Base-by-base conservation (phyloP, 23 red algal genomes). In the Gracilaria vermiculophylla region DNA sequence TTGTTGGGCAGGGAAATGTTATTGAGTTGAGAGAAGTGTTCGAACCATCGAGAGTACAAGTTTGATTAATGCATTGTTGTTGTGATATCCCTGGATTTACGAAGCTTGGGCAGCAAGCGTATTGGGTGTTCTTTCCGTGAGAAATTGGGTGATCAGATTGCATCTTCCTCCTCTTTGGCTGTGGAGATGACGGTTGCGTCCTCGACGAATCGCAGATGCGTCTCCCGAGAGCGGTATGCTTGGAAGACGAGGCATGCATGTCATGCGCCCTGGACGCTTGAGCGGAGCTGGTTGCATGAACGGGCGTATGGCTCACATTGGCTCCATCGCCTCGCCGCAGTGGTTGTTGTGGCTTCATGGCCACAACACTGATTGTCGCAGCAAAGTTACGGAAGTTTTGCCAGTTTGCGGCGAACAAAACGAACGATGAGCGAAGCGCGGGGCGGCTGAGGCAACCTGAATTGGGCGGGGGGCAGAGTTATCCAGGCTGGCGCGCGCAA, bases 141-240 rank as follows among this genome's bases (percentile, higher is more conserved):
- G 58, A 64, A 35, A 64, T 28, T 14, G 58, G 7, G 17, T 64
- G 58, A 64, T 35, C 28, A 15, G 29, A 64, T 35, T 64, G 67
- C 37, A 48, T 73, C 40, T 73, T 73, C 33, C 67, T 73, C 40
- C 42, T 73, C 40, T 73, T 73, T 32, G 67, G 40, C 36, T 28
- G 5, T 7, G 36, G 20, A 48, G 20, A 45, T 12, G 31, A 23
- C 3, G 4, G 40, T 15, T 73, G 28, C 10, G 32, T 7, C 3
- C 0, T 47, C 40, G 67, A 47, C 32, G 36, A 73, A 20, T 73
- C 67, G 42, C 67, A 29, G 21, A 14, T 73, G 67, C 39, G 39
- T 73, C 19, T 47, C 1, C 39, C 67, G 24, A 73, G 67, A 64
- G 24, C 3, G 9, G 58, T 32, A 28, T 28, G 58, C 54, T 28